Evolutionary conservation across 2,329 filamentous ascomycete species (phyloP).

Genomic region (Sporothrix phasma): DNA sequence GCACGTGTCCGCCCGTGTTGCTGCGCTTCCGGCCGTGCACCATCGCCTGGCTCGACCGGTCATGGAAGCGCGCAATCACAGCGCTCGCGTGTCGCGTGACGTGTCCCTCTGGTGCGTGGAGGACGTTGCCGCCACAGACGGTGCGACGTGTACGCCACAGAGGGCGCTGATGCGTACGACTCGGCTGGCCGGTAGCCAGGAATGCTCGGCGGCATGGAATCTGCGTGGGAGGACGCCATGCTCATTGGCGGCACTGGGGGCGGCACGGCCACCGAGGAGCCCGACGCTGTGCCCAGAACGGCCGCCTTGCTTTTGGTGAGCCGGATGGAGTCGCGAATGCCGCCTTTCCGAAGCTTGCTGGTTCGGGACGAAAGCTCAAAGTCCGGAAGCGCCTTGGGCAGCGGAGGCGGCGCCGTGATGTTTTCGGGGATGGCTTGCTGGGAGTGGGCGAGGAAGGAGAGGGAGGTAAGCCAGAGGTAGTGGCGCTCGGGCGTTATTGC

Average conservation of each 20-base stretch:
- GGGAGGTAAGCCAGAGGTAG: conserved; percentile 86
- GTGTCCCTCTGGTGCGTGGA: conserved; percentile 37
- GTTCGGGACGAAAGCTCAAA: conserved; percentile 36
- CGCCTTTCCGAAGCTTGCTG: conserved; percentile 38
- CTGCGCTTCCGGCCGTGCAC: conserved; percentile 76
- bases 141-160: conserved; percentile 24
- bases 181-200: conserved; percentile 36
- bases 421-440: conserved; percentile 71
- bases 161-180: conserved; percentile 24
- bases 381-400: conserved; percentile 36
- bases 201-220: conserved; percentile 41
- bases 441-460: conserved; percentile 91
- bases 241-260: conserved; percentile 20
- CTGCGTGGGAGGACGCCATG: conserved; percentile 25
- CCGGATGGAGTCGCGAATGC: conserved; percentile 80
- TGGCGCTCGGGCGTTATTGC: conserved; percentile 74
- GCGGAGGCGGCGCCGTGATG: conserved; percentile 41
- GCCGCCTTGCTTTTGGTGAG: conserved; percentile 63
- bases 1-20: conserved; percentile 70
- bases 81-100: conserved; percentile 55
- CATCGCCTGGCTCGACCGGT: conserved; percentile 33
- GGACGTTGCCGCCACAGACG: conserved; percentile 19
- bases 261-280: conserved; percentile 17
- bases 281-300: conserved; percentile 18
- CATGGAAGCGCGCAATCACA: conserved; percentile 56